A percentile compares a stretch with the other conserved stretches of the same genome.
Conservation (phyloP, 768 basidiomycete species). For the Rhizopogon sp. region DNA sequence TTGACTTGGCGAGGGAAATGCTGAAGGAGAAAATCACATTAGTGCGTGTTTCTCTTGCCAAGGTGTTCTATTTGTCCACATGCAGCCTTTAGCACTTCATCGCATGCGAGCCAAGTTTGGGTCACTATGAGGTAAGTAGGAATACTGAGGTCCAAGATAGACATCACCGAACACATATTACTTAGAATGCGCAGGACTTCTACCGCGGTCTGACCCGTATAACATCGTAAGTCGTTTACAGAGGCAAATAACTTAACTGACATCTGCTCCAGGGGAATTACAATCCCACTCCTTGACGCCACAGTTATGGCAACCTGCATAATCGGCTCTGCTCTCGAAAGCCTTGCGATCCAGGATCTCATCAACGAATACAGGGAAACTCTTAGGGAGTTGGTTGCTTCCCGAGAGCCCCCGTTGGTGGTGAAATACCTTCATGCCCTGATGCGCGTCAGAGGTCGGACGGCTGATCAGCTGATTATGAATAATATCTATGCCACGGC, state of each 20-base stretch:
- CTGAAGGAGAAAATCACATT: slow-evolving; percentile 47
- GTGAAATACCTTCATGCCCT: slow-evolving; percentile 1
- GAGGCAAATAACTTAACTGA: neutral
- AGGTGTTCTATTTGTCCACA: neutral
- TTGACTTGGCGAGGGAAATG: slow-evolving; percentile 35
- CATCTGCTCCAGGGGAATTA: neutral
- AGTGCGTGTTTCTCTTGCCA: slow-evolving; percentile 26
- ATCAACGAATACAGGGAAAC: neutral
- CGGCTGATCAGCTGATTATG: neutral
- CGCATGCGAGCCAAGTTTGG: slow-evolving; percentile 41
- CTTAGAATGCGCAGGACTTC: neutral
- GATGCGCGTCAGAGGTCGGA: neutral
- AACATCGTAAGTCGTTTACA: neutral
- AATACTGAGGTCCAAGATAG: neutral
- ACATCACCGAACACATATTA: neutral
- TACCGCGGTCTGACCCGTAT: slow-evolving; percentile 1
- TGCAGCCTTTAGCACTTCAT: slow-evolving; percentile 41
- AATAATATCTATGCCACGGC: neutral
- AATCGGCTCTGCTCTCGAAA: neutral
- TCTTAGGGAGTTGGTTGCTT: neutral
- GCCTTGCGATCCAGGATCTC: neutral
- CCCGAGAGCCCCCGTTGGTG: neutral
- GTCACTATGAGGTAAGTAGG: neutral
- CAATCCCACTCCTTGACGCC: neutral
- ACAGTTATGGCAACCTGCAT: neutral